These are phyloP conservation scores for Boletellus sp. DNA, from an alignment of 1,284 basidiomycete genomes.

Conservation along the genomic window DNA sequence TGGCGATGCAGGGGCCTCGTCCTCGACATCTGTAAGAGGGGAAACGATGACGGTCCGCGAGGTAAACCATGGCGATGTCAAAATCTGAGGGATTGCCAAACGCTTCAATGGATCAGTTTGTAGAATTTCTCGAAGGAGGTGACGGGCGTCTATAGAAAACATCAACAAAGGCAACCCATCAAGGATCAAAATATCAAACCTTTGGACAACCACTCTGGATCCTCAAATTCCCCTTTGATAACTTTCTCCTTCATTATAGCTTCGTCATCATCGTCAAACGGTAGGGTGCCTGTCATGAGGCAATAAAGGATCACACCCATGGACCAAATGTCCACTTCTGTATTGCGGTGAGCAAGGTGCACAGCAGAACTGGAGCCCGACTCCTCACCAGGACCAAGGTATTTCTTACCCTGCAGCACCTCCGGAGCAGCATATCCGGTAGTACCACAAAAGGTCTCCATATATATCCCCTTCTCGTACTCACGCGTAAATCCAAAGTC, in stretches of 20 bases:
- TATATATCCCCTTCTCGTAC: constrained; percentile 77
- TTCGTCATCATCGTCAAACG: constrained; percentile 97
- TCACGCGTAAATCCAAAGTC: constrained; percentile 98
- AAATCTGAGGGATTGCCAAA: constrained; percentile 79
- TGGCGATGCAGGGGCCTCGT: constrained; percentile 25
- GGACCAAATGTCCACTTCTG: constrained; percentile 98
- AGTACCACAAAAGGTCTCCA: constrained; percentile 97
- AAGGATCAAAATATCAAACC: constrained; percentile 44
- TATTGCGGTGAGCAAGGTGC: constrained; percentile 3
- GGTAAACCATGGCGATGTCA: constrained; percentile 90
- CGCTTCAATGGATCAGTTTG: constrained; percentile 76
- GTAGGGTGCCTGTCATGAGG: constrained; percentile 91
- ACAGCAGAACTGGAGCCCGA: not conserved
- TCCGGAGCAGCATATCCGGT: constrained; percentile 95
- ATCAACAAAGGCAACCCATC: constrained; percentile 5
- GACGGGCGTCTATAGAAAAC: constrained; percentile 63
- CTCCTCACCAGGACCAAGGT: constrained; percentile 78
- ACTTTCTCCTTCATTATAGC: constrained; percentile 85
- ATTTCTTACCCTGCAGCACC: constrained; percentile 88
- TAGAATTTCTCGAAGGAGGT: constrained; percentile 79
- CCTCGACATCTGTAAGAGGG: constrained; percentile 34
- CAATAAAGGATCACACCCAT: constrained; percentile 93
- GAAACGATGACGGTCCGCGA: constrained; percentile 36
- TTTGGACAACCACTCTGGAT: constrained; percentile 86
- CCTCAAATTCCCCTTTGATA: constrained; percentile 83